phyloP scores from a whole-genome alignment of 228 moss, liverwort and hornwort species.

The Sphagnum magellanicum region DNA sequence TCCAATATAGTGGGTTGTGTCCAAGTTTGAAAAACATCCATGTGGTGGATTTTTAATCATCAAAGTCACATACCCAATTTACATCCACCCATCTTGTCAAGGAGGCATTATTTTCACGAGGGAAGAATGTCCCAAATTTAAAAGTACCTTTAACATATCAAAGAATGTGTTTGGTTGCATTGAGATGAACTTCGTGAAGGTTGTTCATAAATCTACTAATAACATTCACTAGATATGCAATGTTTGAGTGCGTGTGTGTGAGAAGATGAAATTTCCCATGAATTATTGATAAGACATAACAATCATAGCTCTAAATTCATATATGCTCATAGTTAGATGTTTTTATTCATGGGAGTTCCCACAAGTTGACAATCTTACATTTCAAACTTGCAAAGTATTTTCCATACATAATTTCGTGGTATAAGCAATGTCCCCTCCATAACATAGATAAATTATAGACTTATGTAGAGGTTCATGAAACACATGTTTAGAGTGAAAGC shows the following conservation, averaged over 20 bases:
- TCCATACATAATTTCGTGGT: background rate
- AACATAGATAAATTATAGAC: background rate
- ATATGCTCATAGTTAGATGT: background rate
- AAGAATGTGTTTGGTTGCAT: too few species aligned
- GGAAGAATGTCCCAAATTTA: too few species aligned
- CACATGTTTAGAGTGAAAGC: background rate
- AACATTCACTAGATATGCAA: background rate
- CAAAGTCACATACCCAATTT: too few species aligned
- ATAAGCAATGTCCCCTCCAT: background rate
- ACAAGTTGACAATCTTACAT: background rate
- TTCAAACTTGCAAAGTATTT: background rate
- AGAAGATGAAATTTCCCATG: background rate
- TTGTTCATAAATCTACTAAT: background rate
- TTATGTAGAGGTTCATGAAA: background rate
- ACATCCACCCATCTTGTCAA: too few species aligned
- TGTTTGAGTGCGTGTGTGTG: background rate
- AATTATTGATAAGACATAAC: background rate
- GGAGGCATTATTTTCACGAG: too few species aligned
- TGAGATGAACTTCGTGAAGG: too few species aligned
- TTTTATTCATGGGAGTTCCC: background rate
- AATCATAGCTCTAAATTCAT: background rate
- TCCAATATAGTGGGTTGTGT: too few species aligned
- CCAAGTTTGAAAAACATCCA: too few species aligned
- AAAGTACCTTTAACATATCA: too few species aligned
- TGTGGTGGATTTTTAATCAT: too few species aligned